Percentiles rank a stretch among this genome's conserved stretches.
These are phyloP conservation scores for Salix caprea DNA, from an alignment of 345 rosid species.

Conservation along the genomic window DNA sequence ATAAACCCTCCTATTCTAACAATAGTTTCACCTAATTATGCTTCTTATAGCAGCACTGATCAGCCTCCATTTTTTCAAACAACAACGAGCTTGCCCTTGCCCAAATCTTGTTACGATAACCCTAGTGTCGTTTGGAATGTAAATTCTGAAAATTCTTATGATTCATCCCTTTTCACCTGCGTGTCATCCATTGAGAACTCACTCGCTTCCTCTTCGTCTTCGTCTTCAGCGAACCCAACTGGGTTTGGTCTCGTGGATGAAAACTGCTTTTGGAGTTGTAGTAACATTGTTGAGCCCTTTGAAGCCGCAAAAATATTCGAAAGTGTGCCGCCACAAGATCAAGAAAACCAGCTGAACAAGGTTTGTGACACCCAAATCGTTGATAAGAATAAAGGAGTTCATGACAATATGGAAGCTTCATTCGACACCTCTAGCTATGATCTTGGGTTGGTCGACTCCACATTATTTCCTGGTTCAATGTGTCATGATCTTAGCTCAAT, in stretches of 20 bases:
- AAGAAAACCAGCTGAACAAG: neutral
- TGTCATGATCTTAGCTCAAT: slow-evolving; percentile 29
- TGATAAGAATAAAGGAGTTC: neutral
- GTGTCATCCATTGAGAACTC: neutral
- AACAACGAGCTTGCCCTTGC: neutral
- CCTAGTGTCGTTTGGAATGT: slow-evolving; percentile 9
- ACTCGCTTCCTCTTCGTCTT: slow-evolving; percentile 13
- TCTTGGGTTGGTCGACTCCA: slow-evolving; percentile 31
- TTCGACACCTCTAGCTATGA: slow-evolving; percentile 34
- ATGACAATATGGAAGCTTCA: slow-evolving; percentile 14
- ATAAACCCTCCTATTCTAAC: slow-evolving; percentile 15
- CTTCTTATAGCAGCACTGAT: neutral
- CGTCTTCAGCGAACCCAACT: slow-evolving; percentile 10
- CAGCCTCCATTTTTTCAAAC: neutral
- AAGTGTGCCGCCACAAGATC: slow-evolving; percentile 4
- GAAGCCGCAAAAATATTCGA: slow-evolving; percentile 11
- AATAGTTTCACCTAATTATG: slow-evolving; percentile 1
- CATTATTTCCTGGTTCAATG: slow-evolving; percentile 26
- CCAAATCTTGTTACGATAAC: slow-evolving; percentile 14
- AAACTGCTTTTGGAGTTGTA: slow-evolving; percentile 14
- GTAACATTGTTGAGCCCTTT: slow-evolving; percentile 1
- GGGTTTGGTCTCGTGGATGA: slow-evolving; percentile 21
- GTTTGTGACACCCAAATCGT: neutral
- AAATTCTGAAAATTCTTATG: neutral
- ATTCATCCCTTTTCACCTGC: neutral